Percentiles rank a stretch among this genome's conserved stretches.
Evolutionary conservation across 768 basidiomycete species (phyloP).

Genomic region (Leucosporidium creatinivorum): DNA sequence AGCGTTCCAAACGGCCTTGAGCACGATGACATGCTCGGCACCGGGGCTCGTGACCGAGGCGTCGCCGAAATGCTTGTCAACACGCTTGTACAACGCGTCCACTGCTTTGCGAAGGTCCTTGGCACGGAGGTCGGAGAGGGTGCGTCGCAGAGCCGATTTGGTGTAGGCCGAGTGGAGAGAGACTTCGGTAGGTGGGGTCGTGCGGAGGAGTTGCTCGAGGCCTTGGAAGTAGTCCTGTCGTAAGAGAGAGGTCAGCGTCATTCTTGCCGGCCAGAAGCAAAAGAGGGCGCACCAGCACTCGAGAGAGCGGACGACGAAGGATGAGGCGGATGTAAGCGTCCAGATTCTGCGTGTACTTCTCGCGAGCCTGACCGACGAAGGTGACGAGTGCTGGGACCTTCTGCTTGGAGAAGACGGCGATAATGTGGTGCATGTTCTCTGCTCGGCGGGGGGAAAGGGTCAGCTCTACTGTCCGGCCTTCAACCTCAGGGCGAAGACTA

Average conservation of each 20-base stretch:
- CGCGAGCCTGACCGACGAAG: constrained; percentile 67
- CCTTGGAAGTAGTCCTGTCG: constrained; percentile 88
- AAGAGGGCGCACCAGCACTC: constrained; percentile 57
- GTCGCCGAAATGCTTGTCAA: constrained; percentile 93
- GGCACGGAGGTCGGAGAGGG: constrained; percentile 70
- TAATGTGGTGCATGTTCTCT: constrained; percentile 97
- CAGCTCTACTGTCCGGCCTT: not conserved
- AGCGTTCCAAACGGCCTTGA: constrained; percentile 82
- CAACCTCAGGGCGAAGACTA: not conserved
- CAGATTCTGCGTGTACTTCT: constrained; percentile 83
- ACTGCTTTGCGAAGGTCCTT: constrained; percentile 87
- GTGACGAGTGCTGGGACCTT: constrained; percentile 55
- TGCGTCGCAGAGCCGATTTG: constrained; percentile 69
- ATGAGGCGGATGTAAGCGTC: constrained; percentile 77
- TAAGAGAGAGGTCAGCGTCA: not conserved
- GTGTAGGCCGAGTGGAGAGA: constrained; percentile 66
- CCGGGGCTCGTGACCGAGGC: constrained; percentile 48
- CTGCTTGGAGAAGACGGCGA: constrained; percentile 68
- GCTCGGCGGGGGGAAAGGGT: not conserved
- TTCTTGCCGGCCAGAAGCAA: no score
- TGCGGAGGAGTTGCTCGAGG: constrained; percentile 75
- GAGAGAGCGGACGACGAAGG: constrained; percentile 74
- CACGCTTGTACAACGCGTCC: constrained; percentile 77
- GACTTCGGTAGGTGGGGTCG: constrained; percentile 68
- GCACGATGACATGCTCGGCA: constrained; percentile 43